phyloP scores from a whole-genome alignment of 1,139 yeast genomes.

The Candida sanyaensis region DNA sequence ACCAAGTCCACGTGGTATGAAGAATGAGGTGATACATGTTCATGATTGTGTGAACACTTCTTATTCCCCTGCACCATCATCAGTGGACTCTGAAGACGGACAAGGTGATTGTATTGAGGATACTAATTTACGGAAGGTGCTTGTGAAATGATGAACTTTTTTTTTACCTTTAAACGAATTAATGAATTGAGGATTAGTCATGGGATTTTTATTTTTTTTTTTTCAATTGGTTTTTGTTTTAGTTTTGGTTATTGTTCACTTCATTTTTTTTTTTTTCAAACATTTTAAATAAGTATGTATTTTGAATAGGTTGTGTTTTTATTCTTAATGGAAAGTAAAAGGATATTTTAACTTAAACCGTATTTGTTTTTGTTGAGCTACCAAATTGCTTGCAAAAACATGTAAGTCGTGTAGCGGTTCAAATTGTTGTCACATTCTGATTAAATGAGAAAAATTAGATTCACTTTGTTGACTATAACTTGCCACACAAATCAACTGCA shows the following conservation, averaged over 20 bases:
- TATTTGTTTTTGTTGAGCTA: neutral
- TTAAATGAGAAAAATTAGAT: neutral
- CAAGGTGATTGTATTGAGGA: neutral
- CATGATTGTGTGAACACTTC: neutral
- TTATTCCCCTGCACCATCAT: neutral
- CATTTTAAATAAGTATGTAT: neutral
- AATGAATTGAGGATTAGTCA: no score
- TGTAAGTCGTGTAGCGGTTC: neutral
- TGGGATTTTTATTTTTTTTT: neutral
- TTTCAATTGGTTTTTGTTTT: neutral
- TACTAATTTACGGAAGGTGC: neutral
- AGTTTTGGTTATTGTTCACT: no score
- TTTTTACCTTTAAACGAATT: neutral
- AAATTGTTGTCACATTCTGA: neutral
- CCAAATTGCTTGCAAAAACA: neutral
- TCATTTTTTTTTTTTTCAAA: no score
- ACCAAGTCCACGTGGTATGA: neutral
- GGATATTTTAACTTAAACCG: neutral
- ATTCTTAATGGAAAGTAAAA: neutral
- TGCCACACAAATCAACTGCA: slow-evolving; percentile 4
- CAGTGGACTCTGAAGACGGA: slow-evolving; percentile 1
- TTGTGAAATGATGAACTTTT: neutral
- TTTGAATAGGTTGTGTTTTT: neutral
- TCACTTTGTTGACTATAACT: neutral
- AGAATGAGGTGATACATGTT: neutral